A percentile compares a stretch with the other conserved stretches of the same genome.
Conservation (phyloP, 768 basidiomycete species). For the Calocybe cyanea region DNA sequence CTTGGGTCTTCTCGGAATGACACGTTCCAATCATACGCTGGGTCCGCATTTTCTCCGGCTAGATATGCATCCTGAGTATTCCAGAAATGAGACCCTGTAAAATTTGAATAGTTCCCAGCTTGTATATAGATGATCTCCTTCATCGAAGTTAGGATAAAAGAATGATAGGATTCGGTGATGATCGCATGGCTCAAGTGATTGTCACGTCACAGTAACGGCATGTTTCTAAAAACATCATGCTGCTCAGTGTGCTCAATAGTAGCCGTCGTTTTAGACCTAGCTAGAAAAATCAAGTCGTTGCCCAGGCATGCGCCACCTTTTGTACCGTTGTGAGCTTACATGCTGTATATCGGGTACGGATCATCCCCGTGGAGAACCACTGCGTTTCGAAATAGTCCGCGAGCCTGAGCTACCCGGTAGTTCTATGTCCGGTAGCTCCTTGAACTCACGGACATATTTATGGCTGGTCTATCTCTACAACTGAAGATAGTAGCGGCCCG, state of each 20-base stretch:
- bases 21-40: constrained; percentile 46
- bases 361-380: not conserved
- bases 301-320: constrained; percentile 6
- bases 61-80: constrained; percentile 76
- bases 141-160: constrained; percentile 37
- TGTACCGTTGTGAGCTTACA: not conserved
- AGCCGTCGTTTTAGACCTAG: too few relatives aligned
- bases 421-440: constrained; percentile 8
- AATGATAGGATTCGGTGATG: not conserved
- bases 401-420: not conserved
- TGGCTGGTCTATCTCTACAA: not conserved
- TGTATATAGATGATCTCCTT: constrained; percentile 79
- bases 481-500: constrained; percentile 2
- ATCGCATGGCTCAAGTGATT: not conserved
- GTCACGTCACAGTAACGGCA: constrained; percentile 12
- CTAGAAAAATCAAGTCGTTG: not conserved
- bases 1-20: constrained; percentile 66
- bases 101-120: constrained; percentile 64
- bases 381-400: not conserved
- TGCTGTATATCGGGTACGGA: not conserved
- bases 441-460: not conserved
- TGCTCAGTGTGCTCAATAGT: too few relatives aligned
- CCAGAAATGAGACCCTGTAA: constrained; percentile 76
- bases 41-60: constrained; percentile 38
- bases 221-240: too few relatives aligned